Evolutionary conservation across 2,329 filamentous ascomycete genomes (phyloP).

Genomic region (Penicillium sclerotigenum): DNA sequence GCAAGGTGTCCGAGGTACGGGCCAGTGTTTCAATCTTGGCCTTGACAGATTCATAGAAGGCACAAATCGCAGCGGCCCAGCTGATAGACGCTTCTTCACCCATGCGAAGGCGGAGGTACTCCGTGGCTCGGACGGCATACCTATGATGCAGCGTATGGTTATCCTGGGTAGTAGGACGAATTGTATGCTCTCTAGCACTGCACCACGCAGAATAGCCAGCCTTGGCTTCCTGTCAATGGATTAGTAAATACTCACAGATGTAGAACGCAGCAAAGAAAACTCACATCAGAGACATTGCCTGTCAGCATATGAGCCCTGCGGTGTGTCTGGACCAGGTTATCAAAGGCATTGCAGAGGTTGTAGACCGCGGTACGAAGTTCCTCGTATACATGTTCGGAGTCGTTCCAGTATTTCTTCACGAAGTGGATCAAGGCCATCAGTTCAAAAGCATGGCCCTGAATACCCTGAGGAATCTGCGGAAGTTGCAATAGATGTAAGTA

Average conservation of each 20-base stretch:
- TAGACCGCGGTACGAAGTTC: accelerated
- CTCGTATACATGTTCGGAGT: accelerated
- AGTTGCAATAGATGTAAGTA: neutral
- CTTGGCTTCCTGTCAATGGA: neutral
- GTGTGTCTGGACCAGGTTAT: neutral
- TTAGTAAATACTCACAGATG: neutral
- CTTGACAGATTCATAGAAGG: neutral
- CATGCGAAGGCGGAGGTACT: neutral
- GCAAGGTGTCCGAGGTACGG: too few species aligned
- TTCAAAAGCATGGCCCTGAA: neutral
- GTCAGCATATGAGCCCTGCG: neutral
- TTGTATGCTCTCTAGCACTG: neutral
- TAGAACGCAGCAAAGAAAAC: neutral
- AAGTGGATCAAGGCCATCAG: neutral
- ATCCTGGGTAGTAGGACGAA: neutral
- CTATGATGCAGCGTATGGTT: neutral
- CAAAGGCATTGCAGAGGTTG: neutral
- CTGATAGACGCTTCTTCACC: neutral
- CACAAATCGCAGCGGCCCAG: neutral
- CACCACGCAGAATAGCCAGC: neutral
- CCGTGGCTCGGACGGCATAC: neutral
- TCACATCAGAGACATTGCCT: neutral
- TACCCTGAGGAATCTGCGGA: neutral
- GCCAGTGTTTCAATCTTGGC: neutral
- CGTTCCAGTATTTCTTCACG: neutral